A percentile compares a stretch with the other conserved stretches of the same genome.
Evolutionary conservation across 495 filamentous ascomycete genomes (phyloP).

Genomic region (Penicillium nucicola): DNA sequence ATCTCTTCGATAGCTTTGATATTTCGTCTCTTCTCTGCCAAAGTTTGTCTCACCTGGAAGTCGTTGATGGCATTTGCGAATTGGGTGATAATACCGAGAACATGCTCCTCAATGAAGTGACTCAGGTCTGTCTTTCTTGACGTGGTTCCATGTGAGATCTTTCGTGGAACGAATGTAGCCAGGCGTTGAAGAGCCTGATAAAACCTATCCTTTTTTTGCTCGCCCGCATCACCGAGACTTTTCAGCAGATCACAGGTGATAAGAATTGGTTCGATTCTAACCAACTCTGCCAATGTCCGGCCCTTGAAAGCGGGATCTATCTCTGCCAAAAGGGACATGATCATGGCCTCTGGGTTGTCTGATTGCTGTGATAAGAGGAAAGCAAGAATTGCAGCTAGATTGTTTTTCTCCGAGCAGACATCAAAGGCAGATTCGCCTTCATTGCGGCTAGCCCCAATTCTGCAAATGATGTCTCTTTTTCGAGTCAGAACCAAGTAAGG

Average conservation of each 20-base stretch:
- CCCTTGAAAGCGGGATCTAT: constrained; percentile 67
- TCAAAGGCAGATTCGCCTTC: constrained; percentile 54
- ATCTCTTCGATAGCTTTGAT: constrained; percentile 84
- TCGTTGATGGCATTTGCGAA: constrained; percentile 82
- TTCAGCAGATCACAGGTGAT: constrained; percentile 84
- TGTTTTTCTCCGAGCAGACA: constrained; percentile 61
- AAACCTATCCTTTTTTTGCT: constrained; percentile 53
- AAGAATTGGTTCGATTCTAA: constrained; percentile 70
- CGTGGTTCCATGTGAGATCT: constrained; percentile 44
- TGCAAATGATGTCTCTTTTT: constrained; percentile 72
- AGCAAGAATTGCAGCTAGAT: constrained; percentile 75
- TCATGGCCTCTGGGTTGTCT: constrained; percentile 59
- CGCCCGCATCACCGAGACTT: constrained; percentile 65
- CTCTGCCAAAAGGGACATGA: constrained; percentile 63
- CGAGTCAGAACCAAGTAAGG: constrained; percentile 80
- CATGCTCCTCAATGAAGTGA: constrained; percentile 77
- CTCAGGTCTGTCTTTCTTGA: constrained; percentile 57
- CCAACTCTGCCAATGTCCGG: constrained; percentile 61
- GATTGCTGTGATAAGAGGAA: constrained; percentile 72
- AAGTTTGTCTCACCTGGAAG: constrained; percentile 49
- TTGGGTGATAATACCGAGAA: constrained; percentile 82
- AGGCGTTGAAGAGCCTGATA: constrained; percentile 65
- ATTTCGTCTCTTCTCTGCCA: constrained; percentile 69
- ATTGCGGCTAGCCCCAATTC: constrained; percentile 71
- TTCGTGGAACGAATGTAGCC: constrained; percentile 59